Base-by-base conservation (phyloP, 2,329 filamentous ascomycete species). In the Piedraia hortae region DNA sequence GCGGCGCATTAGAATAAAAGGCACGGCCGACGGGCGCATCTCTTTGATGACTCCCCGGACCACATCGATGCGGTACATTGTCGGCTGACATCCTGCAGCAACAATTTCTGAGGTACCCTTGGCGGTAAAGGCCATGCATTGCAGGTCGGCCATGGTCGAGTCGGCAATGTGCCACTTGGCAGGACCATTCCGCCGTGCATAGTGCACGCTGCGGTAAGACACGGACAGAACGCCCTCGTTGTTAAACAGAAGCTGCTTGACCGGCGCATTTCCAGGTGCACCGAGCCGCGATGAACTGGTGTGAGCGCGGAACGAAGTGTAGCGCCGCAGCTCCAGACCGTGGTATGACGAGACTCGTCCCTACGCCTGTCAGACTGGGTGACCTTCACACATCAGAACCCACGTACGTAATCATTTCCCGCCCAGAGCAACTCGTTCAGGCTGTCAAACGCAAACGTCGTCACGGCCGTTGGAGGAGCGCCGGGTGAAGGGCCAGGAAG, bases 61-160 rank as follows among this genome's bases (percentile, higher is more conserved):
- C 20, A 69, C 51, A 34, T 71, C 65, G 23, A 71, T 56, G 13
- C 59, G 67, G 41, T 90, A 72, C 72, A 97, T 89, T 21, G 59
- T 60, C 24, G 70, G 61, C 46, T 97, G 85, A 33, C 69, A 62
- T 20, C 85, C 85, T 20, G 78, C 85, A 15, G 82, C 73, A 10
- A 97, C 52, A 26, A 97, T 68, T 38, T 89, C 72, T 8, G 62
- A 60, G 12, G 72, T 74, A 5, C 71, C 71, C 38, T 78, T 78
- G 13, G 74, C 78, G 2, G 77, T 88, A 41, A 89, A 91, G 42
- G 72, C 82, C 78, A 93, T 93, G 46, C 85, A 93, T 34, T 66
- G 64, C 31, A 97, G 51, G 39, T 91, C 75, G 31, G 59, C 64
- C 69, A 93, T 89, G 25, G 71, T 69, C 13, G 64, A 53, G 37